Evolutionary conservation across 106 monocot species (phyloP), one percentile per base, ranked within the genome.

Genomic region (Phalaenopsis equestris): DNA sequence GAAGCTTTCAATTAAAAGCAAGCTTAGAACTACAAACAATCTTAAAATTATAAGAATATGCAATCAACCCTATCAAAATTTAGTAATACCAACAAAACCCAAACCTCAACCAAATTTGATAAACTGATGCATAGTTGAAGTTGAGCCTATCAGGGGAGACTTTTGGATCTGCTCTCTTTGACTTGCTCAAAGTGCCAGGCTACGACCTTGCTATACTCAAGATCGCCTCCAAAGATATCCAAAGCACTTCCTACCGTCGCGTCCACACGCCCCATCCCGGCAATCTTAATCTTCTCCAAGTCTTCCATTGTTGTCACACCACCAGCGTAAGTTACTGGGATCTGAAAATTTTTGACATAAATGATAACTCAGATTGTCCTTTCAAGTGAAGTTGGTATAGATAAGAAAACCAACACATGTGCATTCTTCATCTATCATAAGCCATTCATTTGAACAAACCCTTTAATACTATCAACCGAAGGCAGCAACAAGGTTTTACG

Each of bases 241-340:
- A 96, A 86, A 76, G 96, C 88, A 80, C 96, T 96, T 43, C 96
- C 96, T 56, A 96, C 93, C n/a, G 91, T 90, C 15, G 84, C 84
- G 80, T 93, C 89, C 19, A 96, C 93, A 42, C 80, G 90, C 46
- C 83, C 90, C 41, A 41, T 85, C 6, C 96, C 96, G 9, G 96
- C 90, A 68, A 36, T 82, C 79, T 91, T 93, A 80, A 96, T 93
- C 78, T 76, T 84, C 84, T 96, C 90, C 61, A 96, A 81, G 77
- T 96, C 96, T 24, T 67, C 84, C 83, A 96, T 88, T 67, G 84
- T 90, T 14, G 93, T 86, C 11, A 93, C 96, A 6, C 93, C 96
- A 23, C 96, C 93, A 16, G 96, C 96, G 81, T 96, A 96, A 73
- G 96, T 96, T 38, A 89, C 93, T 8, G 93, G 86, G 81, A 93